Conservation (phyloP, 768 basidiomycete species). For the Tylopilus felleus region DNA sequence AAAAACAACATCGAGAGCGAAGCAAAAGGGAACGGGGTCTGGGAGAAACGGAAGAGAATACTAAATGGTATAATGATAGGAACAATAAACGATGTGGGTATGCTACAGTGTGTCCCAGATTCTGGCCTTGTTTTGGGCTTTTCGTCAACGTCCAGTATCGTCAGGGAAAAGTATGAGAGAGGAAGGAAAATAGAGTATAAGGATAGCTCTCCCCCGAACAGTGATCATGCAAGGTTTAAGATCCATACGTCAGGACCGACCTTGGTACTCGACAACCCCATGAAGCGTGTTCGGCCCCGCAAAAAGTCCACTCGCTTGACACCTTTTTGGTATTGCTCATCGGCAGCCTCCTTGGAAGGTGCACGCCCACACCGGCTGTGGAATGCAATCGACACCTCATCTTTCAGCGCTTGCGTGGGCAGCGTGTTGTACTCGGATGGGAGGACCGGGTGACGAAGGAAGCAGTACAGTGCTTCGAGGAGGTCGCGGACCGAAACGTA, state of each 20-base stretch:
- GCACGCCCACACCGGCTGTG: slow-evolving; percentile 37
- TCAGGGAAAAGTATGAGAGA: not conserved
- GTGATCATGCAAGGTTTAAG: slow-evolving; percentile 28
- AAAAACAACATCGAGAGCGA: not conserved
- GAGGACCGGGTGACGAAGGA: slow-evolving; percentile 41
- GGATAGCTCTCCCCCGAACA: slow-evolving; percentile 9
- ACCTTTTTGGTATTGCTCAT: slow-evolving; percentile 44
- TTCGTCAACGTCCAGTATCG: slow-evolving; percentile 16
- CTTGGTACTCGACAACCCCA: slow-evolving; percentile 42
- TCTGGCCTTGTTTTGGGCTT: slow-evolving; percentile 11
- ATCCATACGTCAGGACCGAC: slow-evolving; percentile 37
- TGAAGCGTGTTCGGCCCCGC: slow-evolving; percentile 40
- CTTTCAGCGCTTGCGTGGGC: slow-evolving; percentile 31
- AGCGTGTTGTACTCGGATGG: slow-evolving; percentile 38
- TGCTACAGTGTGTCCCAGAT: slow-evolving; percentile 22
- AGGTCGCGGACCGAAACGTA: slow-evolving; percentile 47
- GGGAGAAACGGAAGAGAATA: not conserved
- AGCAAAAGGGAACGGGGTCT: not conserved
- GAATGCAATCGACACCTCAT: slow-evolving; percentile 43
- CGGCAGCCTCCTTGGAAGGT: slow-evolving; percentile 27
- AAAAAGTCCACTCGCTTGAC: slow-evolving; percentile 57
- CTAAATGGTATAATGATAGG: slow-evolving; percentile 25
- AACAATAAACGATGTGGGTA: slow-evolving; percentile 13
- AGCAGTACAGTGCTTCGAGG: slow-evolving; percentile 42
- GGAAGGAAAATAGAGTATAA: slow-evolving; percentile 24